These are phyloP conservation scores for Macrocybe sp. DNA, from an alignment of 1,284 basidiomycete species.

Conservation along the genomic window DNA sequence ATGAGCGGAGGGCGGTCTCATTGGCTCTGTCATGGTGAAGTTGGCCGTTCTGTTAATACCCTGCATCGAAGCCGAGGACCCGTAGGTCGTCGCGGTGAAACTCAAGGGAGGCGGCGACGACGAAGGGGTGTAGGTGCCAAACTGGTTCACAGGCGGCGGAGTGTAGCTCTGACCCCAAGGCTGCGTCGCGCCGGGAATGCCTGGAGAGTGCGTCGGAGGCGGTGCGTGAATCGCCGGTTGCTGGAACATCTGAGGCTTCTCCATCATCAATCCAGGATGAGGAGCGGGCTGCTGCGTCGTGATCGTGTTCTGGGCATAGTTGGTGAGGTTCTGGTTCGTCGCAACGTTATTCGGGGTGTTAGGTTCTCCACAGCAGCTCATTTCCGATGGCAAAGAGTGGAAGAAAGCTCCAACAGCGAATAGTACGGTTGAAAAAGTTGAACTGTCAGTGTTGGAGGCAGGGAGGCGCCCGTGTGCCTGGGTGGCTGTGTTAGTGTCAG, in stretches of 20 bases:
- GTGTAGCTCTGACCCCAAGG: constrained; percentile 31
- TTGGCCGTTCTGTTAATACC: constrained; percentile 12
- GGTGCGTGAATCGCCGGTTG: constrained; percentile 37
- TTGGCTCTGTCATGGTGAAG: constrained; percentile 17
- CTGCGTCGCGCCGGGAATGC: constrained; percentile 20
- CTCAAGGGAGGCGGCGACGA: constrained; percentile 9
- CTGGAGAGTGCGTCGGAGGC: constrained; percentile 32
- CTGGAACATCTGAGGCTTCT: constrained; percentile 32
- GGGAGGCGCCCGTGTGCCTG: constrained; percentile 9
- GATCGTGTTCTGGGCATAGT: constrained; percentile 23
- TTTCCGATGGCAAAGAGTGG: constrained; percentile 19
- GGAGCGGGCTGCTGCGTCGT: constrained; percentile 45
- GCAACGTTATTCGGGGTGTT: constrained; percentile 21
- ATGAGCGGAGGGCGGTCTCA: constrained; percentile 32
- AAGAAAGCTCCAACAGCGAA: constrained; percentile 3
- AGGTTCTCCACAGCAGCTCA: constrained; percentile 57
- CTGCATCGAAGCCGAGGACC: constrained; percentile 17
- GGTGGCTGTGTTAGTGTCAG: constrained; percentile 15
- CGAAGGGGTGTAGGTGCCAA: constrained; percentile 16
- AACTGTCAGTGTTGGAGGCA: neutral
- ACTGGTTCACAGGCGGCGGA: constrained; percentile 21
- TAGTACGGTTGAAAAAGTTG: neutral
- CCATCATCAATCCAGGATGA: constrained; percentile 27
- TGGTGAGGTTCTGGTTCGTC: constrained; percentile 27
- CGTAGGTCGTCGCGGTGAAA: neutral